These are phyloP conservation scores for Setomelanomma holmii DNA, from an alignment of 2,329 filamentous ascomycete species.

Conservation along the genomic window DNA sequence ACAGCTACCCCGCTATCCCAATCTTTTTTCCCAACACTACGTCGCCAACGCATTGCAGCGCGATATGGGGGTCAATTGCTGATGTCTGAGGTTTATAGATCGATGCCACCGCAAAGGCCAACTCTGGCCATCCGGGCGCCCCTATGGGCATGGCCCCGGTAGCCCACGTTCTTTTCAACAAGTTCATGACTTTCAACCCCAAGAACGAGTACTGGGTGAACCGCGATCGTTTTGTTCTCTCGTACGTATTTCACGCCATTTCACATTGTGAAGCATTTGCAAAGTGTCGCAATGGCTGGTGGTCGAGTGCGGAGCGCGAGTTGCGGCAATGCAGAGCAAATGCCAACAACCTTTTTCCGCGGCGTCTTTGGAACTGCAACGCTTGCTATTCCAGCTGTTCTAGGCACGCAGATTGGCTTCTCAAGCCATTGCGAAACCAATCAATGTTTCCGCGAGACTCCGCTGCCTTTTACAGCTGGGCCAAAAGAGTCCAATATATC, in stretches of 20 bases:
- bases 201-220: conserved; percentile 98
- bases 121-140: conserved; percentile 98
- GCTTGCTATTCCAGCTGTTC: not conserved
- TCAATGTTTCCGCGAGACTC: conserved; percentile 19
- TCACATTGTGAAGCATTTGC: not conserved
- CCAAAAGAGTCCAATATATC: too few species aligned
- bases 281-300: not conserved
- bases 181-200: conserved; percentile 99
- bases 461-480: conserved; percentile 12
- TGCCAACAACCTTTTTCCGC: conserved; percentile 26
- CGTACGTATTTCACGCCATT: conserved; percentile 68
- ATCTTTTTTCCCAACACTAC: conserved; percentile 23
- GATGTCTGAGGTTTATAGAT: conserved; percentile 65
- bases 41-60: conserved; percentile 7
- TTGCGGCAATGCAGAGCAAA: conserved; percentile 2
- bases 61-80: conserved; percentile 36
- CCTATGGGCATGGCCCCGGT: conserved; percentile 97
- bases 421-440: not conserved
- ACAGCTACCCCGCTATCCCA: conserved; percentile 37
- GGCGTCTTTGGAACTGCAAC: conserved; percentile 4
- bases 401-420: not conserved
- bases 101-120: conserved; percentile 95
- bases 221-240: conserved; percentile 98
- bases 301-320: conserved; percentile 5
- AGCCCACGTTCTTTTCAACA: conserved; percentile 97